These are phyloP conservation scores for Boletus barrowsii DNA, from an alignment of 768 basidiomycete genomes.

Conservation along the genomic window DNA sequence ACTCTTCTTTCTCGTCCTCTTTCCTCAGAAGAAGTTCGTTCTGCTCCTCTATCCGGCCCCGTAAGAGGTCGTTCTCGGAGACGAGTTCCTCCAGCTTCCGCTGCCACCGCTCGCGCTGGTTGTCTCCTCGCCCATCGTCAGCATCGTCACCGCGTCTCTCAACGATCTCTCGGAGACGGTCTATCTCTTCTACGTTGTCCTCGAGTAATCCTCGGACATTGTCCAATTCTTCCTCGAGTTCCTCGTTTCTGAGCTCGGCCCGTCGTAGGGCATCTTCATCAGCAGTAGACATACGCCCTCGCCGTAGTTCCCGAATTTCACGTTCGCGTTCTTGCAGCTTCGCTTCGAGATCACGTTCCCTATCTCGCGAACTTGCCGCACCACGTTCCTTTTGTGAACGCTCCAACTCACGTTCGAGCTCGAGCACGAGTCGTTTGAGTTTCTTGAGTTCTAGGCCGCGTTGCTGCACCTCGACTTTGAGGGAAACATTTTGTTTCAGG, in stretches of 20 bases:
- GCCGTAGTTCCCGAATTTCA: conserved; percentile 64
- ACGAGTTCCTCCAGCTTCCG: conserved; percentile 56
- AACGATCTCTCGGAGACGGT: conserved; percentile 65
- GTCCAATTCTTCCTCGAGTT: conserved; percentile 73
- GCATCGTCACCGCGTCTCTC: conserved; percentile 51
- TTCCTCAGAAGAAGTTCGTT: conserved; percentile 50
- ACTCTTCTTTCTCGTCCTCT: conserved; percentile 72
- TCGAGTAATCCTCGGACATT: conserved; percentile 65
- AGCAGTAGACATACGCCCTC: conserved; percentile 40
- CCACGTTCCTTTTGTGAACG: conserved; percentile 55
- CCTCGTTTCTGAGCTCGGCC: conserved; percentile 57
- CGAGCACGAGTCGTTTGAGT: conserved; percentile 82
- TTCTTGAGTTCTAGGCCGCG: conserved; percentile 90
- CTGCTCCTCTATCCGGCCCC: conserved; percentile 54
- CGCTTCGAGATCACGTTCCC: conserved; percentile 76
- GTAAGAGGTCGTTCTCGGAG: conserved; percentile 61
- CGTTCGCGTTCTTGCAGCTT: conserved; percentile 69
- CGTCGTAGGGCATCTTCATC: conserved; percentile 55
- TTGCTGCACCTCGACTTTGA: conserved; percentile 90
- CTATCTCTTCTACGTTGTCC: conserved; percentile 84
- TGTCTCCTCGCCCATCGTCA: conserved; percentile 39
- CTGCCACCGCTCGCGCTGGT: conserved; percentile 42
- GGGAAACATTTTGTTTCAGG: conserved; percentile 87
- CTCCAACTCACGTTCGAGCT: conserved; percentile 79
- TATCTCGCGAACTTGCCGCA: conserved; percentile 38